These are phyloP conservation scores for Musa troglodytarum DNA, from an alignment of 176 grass and related monocot genomes.

Conservation along the genomic window DNA sequence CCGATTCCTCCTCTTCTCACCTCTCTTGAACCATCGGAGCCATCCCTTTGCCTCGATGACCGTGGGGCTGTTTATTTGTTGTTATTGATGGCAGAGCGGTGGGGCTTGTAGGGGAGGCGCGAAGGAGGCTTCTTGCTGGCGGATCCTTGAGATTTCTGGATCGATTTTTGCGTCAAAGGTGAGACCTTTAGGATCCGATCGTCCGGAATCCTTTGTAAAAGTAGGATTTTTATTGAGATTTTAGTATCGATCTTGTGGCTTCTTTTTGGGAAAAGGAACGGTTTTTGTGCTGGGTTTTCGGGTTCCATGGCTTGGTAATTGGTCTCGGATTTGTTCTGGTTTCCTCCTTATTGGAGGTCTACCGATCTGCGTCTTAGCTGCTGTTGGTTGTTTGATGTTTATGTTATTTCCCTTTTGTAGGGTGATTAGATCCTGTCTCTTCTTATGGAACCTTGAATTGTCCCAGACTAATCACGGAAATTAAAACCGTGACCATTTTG, in stretches of 20 bases:
- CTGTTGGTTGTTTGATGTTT: background rate
- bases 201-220: background rate
- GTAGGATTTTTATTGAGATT: background rate
- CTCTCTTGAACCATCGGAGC: background rate
- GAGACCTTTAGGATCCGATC: conserved; percentile 3
- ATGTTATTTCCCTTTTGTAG: background rate
- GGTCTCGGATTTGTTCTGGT: background rate
- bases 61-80: background rate
- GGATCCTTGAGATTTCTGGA: conserved; percentile 4
- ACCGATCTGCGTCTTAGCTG: background rate
- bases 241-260: background rate
- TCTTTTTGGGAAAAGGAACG: background rate
- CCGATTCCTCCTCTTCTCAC: background rate
- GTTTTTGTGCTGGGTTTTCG: background rate
- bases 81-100: background rate
- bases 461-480: too few species aligned
- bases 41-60: too few species aligned
- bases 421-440: background rate
- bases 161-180: background rate
- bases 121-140: conserved; percentile 2
- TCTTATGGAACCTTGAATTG: too few species aligned
- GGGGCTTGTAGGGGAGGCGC: background rate
- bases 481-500: background rate
- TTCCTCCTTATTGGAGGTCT: background rate
- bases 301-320: background rate